A percentile compares a stretch with the other conserved stretches of the same genome.
phyloP scores from a whole-genome alignment of 2,329 filamentous ascomycete species.

The Alternaria sp. region DNA sequence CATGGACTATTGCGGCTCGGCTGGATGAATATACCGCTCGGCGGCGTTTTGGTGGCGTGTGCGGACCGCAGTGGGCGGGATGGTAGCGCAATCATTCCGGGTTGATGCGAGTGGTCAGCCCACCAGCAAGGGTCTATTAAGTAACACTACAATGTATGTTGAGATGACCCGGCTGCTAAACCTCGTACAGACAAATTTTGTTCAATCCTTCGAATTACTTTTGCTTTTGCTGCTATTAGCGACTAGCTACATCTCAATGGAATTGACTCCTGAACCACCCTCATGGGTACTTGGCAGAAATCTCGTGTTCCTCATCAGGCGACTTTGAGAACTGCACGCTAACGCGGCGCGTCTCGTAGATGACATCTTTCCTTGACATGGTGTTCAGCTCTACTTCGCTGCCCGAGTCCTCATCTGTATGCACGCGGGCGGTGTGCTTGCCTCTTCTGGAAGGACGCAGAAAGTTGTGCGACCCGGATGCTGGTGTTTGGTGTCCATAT shows the following conservation, averaged over 20 bases:
- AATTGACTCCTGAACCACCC: not conserved
- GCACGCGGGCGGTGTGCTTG: constrained; percentile 12
- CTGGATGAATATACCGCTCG: constrained; percentile 2
- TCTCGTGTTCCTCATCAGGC: constrained; percentile 8
- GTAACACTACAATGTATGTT: not conserved
- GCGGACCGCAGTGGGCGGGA: constrained; percentile 4
- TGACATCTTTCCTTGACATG: constrained; percentile 26
- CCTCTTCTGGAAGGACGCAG: constrained; percentile 9
- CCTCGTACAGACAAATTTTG: not conserved
- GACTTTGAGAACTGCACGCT: constrained; percentile 28
- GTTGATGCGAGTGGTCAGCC: not conserved
- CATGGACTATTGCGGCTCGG: not conserved
- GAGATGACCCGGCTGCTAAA: not conserved
- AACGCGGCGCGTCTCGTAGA: constrained; percentile 27
- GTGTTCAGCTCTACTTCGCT: constrained; percentile 31
- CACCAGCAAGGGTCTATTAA: not conserved
- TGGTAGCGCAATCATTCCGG: not conserved
- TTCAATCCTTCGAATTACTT: not conserved
- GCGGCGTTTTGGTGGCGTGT: not conserved
- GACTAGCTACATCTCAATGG: not conserved
- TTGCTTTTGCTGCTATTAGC: not conserved
- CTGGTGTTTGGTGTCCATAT: constrained; percentile 14
- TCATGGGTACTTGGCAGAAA: constrained; percentile 4
- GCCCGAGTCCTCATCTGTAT: constrained; percentile 24
- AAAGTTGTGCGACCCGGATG: constrained; percentile 11